A percentile compares a stretch with the other conserved stretches of the same genome.
phyloP scores from a whole-genome alignment of 192 early-diverging fungal species.

The Coemansia sp. region DNA sequence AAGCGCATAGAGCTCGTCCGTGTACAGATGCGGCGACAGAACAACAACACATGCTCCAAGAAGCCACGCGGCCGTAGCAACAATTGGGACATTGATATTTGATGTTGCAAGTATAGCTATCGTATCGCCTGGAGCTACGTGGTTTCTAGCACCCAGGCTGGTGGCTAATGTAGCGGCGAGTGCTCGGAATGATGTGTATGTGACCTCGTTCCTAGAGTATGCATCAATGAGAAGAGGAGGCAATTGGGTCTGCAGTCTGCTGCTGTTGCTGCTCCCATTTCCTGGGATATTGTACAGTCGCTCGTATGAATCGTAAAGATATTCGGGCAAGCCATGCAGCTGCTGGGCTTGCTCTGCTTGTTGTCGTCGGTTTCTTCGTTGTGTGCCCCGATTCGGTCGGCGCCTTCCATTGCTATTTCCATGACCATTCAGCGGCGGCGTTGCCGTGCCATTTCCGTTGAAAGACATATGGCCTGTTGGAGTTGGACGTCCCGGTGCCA shows the following conservation, averaged over 20 bases:
- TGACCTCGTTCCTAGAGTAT: slow-evolving; percentile 13
- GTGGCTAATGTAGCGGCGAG: slow-evolving; percentile 14
- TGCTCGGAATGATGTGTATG: slow-evolving; percentile 11
- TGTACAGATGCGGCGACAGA: slow-evolving; percentile 14
- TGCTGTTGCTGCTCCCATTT: neutral
- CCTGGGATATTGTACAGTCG: slow-evolving; percentile 9
- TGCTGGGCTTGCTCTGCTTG: neutral
- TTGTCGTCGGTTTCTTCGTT: neutral
- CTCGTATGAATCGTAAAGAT: slow-evolving; percentile 26
- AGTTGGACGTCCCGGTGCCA: slow-evolving; percentile 26
- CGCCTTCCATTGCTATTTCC: slow-evolving; percentile 7
- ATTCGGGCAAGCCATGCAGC: slow-evolving; percentile 29
- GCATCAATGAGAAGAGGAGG: slow-evolving; percentile 34
- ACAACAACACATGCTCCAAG: slow-evolving; percentile 26
- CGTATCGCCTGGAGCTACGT: slow-evolving; percentile 8
- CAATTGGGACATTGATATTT: slow-evolving; percentile 32
- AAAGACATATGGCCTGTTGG: slow-evolving; percentile 1
- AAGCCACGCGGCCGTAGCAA: slow-evolving; percentile 32
- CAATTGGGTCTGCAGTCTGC: neutral
- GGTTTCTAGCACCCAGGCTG: slow-evolving; percentile 13
- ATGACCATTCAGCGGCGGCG: slow-evolving; percentile 7
- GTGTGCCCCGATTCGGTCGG: slow-evolving; percentile 1
- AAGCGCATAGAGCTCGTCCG: slow-evolving; percentile 9
- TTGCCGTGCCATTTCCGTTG: slow-evolving; percentile 12
- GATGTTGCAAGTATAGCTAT: slow-evolving; percentile 27